Base-by-base conservation (phyloP, 108 stramenopile species). In the Nitzschia putrida region DNA sequence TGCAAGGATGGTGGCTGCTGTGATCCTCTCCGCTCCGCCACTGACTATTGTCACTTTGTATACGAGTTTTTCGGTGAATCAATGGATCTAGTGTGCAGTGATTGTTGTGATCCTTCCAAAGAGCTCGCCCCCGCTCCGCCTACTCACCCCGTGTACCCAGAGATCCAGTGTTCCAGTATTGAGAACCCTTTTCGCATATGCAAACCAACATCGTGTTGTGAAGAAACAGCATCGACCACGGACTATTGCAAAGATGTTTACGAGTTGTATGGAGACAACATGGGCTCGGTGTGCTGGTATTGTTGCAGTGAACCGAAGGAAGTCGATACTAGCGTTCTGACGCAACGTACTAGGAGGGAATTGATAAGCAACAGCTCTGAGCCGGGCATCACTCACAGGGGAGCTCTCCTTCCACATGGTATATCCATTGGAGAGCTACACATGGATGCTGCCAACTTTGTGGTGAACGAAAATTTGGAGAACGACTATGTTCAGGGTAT, bases 1-100 rank as follows among this genome's bases (percentile, higher is more conserved):
- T 74, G 73, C 38, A 74, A 67, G 66, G 66, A 59, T 25, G 51
- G 61, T 7, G 40, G 66, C 37, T 74, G 73, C 23, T 74, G 73
- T 26, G 73, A 74, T 53, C 59, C 73, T 41, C 24, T 12, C 0
- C 65, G 37, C 18, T 54, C 73, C 9, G 21, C 65, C 21, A 74
- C 73, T 9, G 44, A 66, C 38, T 51, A 61, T 40, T 74, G 73
- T 44, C 47, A 49, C 13, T 20, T 41, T 44, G 56, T 49, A 39
- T 66, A 53, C 23, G 47, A 41, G 9, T 34, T 66, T 25, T 54
- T 66, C n/a, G 51, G 39, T 24, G 66, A 57, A 11, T 18, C 38
- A 34, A 60, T 65, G 57, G 66, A 42, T 22, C 18, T 37, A 11
- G 65, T 74, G 10, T 74, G 73, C 45, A 61, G 20, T 29, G 42